phyloP scores from a whole-genome alignment of 257 asterid genomes.

The Jaltomata sinuosa region DNA sequence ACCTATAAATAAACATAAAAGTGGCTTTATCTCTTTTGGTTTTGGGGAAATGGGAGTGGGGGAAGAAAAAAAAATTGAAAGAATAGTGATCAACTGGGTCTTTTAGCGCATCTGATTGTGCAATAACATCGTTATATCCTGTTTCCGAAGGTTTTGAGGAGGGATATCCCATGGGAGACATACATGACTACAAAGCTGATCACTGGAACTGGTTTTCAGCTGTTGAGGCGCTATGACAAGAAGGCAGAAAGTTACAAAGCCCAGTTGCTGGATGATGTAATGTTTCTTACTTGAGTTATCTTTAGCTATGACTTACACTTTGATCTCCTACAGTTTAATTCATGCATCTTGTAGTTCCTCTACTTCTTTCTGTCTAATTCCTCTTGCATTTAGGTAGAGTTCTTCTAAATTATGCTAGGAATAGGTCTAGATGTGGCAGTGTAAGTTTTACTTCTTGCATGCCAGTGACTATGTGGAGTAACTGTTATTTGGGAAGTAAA shows the following conservation, averaged over 20 bases:
- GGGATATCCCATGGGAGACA: slow-evolving; percentile 97
- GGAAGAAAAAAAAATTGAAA: not conserved
- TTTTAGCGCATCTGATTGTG: not conserved
- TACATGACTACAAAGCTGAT: slow-evolving; percentile 86
- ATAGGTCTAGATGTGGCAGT: not conserved
- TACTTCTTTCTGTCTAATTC: not conserved
- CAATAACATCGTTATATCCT: not conserved
- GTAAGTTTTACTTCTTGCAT: not conserved
- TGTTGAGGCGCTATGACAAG: slow-evolving; percentile 86
- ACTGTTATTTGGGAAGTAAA: not conserved
- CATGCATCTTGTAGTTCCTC: not conserved
- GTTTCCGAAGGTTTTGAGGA: slow-evolving; percentile 50
- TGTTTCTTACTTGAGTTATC: not conserved
- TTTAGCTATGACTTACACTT: not conserved
- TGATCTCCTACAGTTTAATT: not conserved
- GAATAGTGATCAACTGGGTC: not conserved
- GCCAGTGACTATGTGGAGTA: not conserved
- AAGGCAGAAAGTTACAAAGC: slow-evolving; percentile 70
- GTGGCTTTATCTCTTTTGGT: not conserved
- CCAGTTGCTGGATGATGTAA: slow-evolving; percentile 80
- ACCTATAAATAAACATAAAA: not conserved
- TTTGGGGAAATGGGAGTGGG: not conserved
- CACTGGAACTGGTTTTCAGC: slow-evolving; percentile 81
- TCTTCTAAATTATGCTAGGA: not conserved
- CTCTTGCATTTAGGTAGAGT: not conserved